phyloP scores from a whole-genome alignment of 164 flowering plant genomes.

The Macadamia tetraphylla region DNA sequence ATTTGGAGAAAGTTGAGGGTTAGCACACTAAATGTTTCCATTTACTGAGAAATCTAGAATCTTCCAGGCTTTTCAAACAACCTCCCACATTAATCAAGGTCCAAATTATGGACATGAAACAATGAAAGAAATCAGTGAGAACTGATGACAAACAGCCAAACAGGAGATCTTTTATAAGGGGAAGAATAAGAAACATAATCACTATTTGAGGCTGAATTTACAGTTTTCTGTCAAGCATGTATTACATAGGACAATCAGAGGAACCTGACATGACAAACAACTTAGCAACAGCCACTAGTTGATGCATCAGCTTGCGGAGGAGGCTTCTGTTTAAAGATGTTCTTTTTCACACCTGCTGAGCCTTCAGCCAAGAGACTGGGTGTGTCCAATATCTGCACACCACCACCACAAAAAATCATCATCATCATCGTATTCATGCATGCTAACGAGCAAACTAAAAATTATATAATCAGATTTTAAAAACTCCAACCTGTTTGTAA shows the following conservation, averaged over 20 bases:
- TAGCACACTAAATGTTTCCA: too few species aligned
- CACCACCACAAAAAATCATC: not conserved
- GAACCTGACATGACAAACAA: slow-evolving; percentile 2
- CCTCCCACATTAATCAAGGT: too few species aligned
- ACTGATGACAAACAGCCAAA: too few species aligned
- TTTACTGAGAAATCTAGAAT: too few species aligned
- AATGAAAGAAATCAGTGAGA: too few species aligned
- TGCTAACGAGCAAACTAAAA: too few species aligned
- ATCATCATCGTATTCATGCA: not conserved
- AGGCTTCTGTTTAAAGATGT: slow-evolving; percentile 77
- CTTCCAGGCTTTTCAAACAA: too few species aligned
- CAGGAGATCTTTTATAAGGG: too few species aligned
- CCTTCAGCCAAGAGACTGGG: slow-evolving; percentile 84
- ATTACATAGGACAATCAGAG: not conserved
- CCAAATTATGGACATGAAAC: too few species aligned
- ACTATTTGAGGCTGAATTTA: not conserved
- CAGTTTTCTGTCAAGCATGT: not conserved
- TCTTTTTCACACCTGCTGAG: slow-evolving; percentile 55
- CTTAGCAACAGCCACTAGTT: slow-evolving; percentile 61
- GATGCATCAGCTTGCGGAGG: slow-evolving; percentile 51
- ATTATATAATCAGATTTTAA: too few species aligned
- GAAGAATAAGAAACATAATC: not conserved
- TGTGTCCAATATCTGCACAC: slow-evolving; percentile 74
- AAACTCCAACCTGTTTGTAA: too few species aligned
- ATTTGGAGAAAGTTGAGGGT: too few species aligned